Evolutionary conservation across 345 rosid genomes (phyloP), one percentile per base, ranked within the genome.

Genomic region (Euphorbia peplus): DNA sequence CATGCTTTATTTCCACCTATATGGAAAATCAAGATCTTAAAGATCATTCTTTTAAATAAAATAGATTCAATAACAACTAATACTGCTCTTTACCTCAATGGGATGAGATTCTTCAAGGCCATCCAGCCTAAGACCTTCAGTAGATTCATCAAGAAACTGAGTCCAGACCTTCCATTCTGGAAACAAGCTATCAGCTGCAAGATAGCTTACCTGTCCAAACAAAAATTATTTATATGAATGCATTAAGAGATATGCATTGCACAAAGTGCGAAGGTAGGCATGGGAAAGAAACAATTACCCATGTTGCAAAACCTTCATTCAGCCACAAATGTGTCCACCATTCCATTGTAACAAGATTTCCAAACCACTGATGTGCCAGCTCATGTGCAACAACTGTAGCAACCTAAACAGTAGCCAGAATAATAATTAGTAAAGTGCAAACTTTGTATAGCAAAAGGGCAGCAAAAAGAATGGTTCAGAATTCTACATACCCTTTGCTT

Each of bases 281-380:
- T 29, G 74, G 50, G 18, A 69, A 63, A 18, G 35, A 59, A 57
- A 60, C 63, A 24, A 76, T 37, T 91, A 95, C 99, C 99, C 99
- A 95, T 47, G 99, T 95, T 46, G 99, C 99, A 84, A 95, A 95
- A 71, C 99, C 99, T 82, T 95, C 99, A 72, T 95, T 95, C 60
- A 91, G 86, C 99, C 99, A 95, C 66, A 95, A 82, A 78, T 95
- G 89, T 1, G 99, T 95, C 98, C 99, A 95, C 99, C 99, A 95
- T 76, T 95, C 97, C 99, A 95, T 95, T 56, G 99, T 91, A 64
- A 95, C 98, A 75, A 95, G 97, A 84, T 95, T 91, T 28, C 98
- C 99, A 80, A 95, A 95, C 99, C 98, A 95, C 79, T 95, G 98
- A 75, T 95, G 99, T 58, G 98, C 99, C 53, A 95, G 84, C 78